These are phyloP conservation scores for Pythium volutum DNA, from an alignment of 352 stramenopile genomes.

Conservation along the genomic window DNA sequence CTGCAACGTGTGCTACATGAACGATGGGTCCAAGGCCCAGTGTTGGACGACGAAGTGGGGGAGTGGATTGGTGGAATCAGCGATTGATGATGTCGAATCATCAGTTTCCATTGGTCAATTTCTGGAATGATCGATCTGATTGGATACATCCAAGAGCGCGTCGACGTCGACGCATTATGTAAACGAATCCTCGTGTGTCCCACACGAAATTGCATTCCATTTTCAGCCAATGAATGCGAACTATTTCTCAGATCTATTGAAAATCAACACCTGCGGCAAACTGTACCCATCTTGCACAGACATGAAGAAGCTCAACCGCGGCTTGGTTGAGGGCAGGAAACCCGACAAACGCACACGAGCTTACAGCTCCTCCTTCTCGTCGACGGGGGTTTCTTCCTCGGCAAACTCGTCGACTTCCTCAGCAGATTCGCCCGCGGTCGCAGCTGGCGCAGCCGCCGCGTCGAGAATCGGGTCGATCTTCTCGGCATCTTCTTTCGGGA, in stretches of 20 bases:
- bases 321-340: too few species aligned
- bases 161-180: not conserved
- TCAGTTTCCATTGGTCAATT: not conserved
- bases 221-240: not conserved
- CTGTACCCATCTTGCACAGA: constrained; percentile 2
- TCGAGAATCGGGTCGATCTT: constrained; percentile 24
- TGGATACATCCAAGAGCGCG: not conserved
- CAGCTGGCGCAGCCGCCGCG: constrained; percentile 21
- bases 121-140: not conserved
- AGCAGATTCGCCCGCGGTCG: constrained; percentile 24
- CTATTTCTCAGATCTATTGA: constrained; percentile 19
- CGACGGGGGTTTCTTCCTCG: constrained; percentile 25
- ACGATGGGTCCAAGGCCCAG: too few species aligned
- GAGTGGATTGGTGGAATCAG: not conserved
- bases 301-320: too few species aligned
- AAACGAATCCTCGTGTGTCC: not conserved
- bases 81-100: not conserved
- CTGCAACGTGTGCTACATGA: not conserved
- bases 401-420: constrained; percentile 47
- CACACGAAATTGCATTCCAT: not conserved
- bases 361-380: constrained; percentile 32
- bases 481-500: constrained; percentile 32
- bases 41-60: too few species aligned
- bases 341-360: not conserved
- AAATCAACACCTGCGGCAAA: constrained; percentile 14